A percentile compares a stretch with the other conserved stretches of the same genome.
These are phyloP conservation scores for Lunasporangiospora selenospora DNA, from an alignment of 192 early-diverging fungal genomes.

Conservation along the genomic window DNA sequence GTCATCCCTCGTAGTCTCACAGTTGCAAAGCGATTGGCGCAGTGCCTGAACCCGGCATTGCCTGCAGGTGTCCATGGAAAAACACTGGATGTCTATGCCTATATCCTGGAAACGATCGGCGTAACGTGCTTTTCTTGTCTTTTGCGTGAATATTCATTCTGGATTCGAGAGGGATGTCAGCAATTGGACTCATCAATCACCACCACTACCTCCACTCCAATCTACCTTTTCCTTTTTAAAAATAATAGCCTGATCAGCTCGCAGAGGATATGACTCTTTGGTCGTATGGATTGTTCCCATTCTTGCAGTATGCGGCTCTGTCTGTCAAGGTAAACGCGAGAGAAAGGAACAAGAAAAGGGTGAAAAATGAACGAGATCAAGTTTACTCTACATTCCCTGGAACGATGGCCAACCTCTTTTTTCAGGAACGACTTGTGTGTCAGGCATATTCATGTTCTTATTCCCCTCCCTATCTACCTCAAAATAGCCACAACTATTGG, in stretches of 20 bases:
- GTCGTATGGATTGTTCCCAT: slow-evolving; percentile 91
- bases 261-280: slow-evolving; percentile 85
- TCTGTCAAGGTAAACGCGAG: slow-evolving; percentile 69
- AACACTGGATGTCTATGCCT: slow-evolving; percentile 85
- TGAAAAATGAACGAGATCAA: neutral
- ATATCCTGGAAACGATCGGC: slow-evolving; percentile 75
- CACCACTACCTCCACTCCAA: neutral
- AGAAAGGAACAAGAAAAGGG: neutral
- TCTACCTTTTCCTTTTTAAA: slow-evolving; percentile 3
- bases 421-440: no score
- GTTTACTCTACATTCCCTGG: neutral
- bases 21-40: slow-evolving; percentile 91
- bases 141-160: neutral
- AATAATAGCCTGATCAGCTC: slow-evolving; percentile 70
- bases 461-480: neutral
- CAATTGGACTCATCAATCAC: slow-evolving; percentile 9
- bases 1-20: slow-evolving; percentile 85
- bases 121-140: slow-evolving; percentile 51
- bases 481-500: slow-evolving; percentile 76
- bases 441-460: no score
- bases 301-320: slow-evolving; percentile 84
- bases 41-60: slow-evolving; percentile 93
- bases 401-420: no score
- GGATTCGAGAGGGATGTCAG: no score
- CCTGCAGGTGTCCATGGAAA: slow-evolving; percentile 97